A percentile compares a stretch with the other conserved stretches of the same genome.
These are phyloP conservation scores for Wickerhamiella occidentalis DNA, from an alignment of 805 yeast genomes.

Conservation along the genomic window DNA sequence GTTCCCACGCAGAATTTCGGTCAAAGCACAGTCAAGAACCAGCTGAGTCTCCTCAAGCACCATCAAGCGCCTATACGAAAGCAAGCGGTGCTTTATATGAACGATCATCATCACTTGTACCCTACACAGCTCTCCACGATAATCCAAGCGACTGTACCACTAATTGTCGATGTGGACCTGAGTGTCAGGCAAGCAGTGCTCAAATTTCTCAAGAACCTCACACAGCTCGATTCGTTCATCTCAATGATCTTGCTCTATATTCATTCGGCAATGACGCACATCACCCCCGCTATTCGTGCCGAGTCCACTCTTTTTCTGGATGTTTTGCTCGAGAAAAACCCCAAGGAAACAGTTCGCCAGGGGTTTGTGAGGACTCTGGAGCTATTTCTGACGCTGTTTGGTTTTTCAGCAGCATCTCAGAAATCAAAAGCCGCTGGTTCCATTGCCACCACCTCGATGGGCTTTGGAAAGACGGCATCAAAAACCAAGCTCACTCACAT, in stretches of 20 bases:
- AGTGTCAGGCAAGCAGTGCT: constrained; percentile 51
- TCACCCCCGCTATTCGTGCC: constrained; percentile 58
- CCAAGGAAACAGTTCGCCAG: constrained; percentile 14
- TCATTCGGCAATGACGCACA: constrained; percentile 89
- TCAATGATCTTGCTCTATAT: constrained; percentile 46
- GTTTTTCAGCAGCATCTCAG: constrained; percentile 28
- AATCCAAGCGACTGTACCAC: constrained; percentile 44
- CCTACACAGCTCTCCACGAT: constrained; percentile 14
- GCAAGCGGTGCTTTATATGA: constrained; percentile 20
- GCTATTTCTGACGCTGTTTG: constrained; percentile 55
- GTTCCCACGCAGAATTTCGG: constrained; percentile 36
- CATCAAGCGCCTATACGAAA: constrained; percentile 21
- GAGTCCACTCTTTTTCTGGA: constrained; percentile 61
- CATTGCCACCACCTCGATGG: constrained; percentile 17
- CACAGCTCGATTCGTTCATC: constrained; percentile 29
- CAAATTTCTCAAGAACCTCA: constrained; percentile 29
- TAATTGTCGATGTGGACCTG: constrained; percentile 53
- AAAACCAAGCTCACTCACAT: constrained; percentile 21
- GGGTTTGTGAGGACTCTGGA: constrained; percentile 31
- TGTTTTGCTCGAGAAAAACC: constrained; percentile 51
- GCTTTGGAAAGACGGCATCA: constrained; percentile 20
- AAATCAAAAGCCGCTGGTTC: constrained; percentile 9
- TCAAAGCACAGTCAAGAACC: constrained; percentile 11
- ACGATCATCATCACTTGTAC: constrained; percentile 16
- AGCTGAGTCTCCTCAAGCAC: constrained; percentile 19